phyloP scores from a whole-genome alignment of 2,329 filamentous ascomycete genomes.

The Aspergillus sp. region DNA sequence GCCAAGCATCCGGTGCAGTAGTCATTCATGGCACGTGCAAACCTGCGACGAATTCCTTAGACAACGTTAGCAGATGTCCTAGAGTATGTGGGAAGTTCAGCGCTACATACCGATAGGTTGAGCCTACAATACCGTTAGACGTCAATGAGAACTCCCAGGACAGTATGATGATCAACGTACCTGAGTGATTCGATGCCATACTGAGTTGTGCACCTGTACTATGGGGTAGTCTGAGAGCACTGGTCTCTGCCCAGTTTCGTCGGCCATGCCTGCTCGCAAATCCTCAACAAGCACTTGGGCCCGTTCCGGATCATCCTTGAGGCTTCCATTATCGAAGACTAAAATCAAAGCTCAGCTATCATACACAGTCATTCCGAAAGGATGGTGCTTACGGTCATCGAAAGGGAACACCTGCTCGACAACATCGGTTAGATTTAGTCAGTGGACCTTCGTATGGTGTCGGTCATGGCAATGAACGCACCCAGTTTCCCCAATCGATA shows the following conservation, averaged over 20 bases:
- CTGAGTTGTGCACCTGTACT: slow-evolving; percentile 30
- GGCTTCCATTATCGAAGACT: slow-evolving; percentile 36
- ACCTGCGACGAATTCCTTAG: slow-evolving; percentile 16
- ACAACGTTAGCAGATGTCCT: background rate
- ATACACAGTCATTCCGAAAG: background rate
- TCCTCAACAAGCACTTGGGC: slow-evolving; percentile 27
- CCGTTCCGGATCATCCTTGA: slow-evolving; percentile 24
- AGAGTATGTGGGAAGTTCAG: background rate
- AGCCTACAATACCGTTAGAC: background rate
- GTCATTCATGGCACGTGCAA: slow-evolving; percentile 17
- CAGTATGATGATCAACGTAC: background rate
- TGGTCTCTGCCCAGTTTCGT: slow-evolving; percentile 17
- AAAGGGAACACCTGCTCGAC: slow-evolving; percentile 18
- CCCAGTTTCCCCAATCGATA: slow-evolving; percentile 34
- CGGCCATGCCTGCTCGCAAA: slow-evolving; percentile 22
- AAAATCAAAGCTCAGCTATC: background rate
- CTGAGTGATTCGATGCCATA: slow-evolving; percentile 27
- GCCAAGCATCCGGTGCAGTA: slow-evolving; percentile 21
- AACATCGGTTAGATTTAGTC: background rate
- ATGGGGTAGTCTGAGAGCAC: slow-evolving; percentile 13
- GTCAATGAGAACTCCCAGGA: background rate
- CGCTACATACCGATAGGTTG: slow-evolving; percentile 11
- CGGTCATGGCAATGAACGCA: slow-evolving; percentile 1
- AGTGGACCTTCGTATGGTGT: background rate
- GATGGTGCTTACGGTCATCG: slow-evolving; percentile 14